Conservation (phyloP, 108 stramenopile genomes). For the Conticribra weissflogii region DNA sequence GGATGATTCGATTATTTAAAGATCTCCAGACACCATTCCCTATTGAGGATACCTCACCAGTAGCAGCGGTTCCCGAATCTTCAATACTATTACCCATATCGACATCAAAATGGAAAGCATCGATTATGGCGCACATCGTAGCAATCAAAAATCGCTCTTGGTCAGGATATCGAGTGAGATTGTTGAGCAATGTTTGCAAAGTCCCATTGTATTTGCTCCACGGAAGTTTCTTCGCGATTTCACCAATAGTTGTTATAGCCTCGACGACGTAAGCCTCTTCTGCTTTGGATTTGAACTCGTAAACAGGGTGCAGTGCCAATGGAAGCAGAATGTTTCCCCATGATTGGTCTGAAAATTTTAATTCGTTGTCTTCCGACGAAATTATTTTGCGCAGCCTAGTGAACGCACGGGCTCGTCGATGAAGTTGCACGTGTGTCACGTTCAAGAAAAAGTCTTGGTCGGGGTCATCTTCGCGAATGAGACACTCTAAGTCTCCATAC, state of each 20-base stretch:
- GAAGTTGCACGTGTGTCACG: conserved; percentile 94
- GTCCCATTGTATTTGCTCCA: conserved; percentile 86
- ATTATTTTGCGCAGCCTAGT: conserved; percentile 71
- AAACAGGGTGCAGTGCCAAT: conserved; percentile 81
- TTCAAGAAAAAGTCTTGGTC: conserved; percentile 96
- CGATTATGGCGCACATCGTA: conserved; percentile 79
- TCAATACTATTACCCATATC: conserved; percentile 37
- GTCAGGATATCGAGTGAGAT: conserved; percentile 71
- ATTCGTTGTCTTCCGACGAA: conserved; percentile 11
- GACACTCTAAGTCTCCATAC: conserved; percentile 72
- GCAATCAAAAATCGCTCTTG: conserved; percentile 80
- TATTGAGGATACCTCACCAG: conserved; percentile 5
- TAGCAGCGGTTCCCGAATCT: conserved; percentile 11
- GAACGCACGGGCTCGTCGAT: conserved; percentile 89
- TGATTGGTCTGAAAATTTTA: conserved; percentile 59
- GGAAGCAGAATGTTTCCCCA: conserved; percentile 85
- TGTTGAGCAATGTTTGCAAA: conserved; percentile 69
- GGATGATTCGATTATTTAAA: conserved; percentile 73
- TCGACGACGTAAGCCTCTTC: conserved; percentile 79
- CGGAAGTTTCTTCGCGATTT: conserved; percentile 67
- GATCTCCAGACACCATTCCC: conserved; percentile 66
- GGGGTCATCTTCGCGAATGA: conserved; percentile 78
- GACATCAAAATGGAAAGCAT: conserved; percentile 86
- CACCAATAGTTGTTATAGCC: conserved; percentile 81
- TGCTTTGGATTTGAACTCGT: conserved; percentile 76